These are phyloP conservation scores for Penicillium ochrochloron DNA, from an alignment of 495 filamentous ascomycete species.

Conservation along the genomic window DNA sequence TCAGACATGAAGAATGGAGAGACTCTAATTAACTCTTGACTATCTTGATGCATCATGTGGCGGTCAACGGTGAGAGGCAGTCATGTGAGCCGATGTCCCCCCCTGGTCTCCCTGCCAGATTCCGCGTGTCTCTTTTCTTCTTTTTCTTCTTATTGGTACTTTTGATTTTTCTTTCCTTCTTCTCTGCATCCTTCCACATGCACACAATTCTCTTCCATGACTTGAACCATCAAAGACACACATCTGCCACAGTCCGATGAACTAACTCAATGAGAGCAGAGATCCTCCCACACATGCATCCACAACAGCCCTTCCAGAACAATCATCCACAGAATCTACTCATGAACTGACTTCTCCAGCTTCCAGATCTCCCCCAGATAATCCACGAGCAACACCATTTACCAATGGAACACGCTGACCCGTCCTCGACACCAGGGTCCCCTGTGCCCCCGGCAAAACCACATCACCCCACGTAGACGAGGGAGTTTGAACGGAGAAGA, in stretches of 20 bases:
- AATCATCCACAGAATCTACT: background rate
- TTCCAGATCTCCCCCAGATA: constrained; percentile 26
- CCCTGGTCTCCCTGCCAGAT: background rate
- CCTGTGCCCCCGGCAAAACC: constrained; percentile 14
- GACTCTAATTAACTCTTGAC: background rate
- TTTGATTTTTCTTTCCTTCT: background rate
- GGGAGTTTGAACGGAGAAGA: constrained; percentile 23
- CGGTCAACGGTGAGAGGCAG: background rate
- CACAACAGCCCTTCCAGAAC: background rate
- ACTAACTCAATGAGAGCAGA: background rate
- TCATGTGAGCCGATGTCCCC: background rate
- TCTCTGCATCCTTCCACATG: background rate
- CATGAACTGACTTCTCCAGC: background rate
- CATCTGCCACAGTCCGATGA: background rate
- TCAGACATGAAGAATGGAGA: background rate
- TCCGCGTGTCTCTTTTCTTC: background rate
- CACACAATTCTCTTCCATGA: background rate
- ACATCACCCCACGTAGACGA: constrained; percentile 22
- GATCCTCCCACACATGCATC: background rate
- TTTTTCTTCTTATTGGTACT: no score
- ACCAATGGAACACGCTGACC: constrained; percentile 17
- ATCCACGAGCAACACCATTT: constrained; percentile 12
- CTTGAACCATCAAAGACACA: background rate
- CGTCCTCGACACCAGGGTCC: constrained; percentile 17
- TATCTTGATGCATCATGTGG: background rate